phyloP scores from a whole-genome alignment of 2,329 filamentous ascomycete genomes.

The Colletotrichum liaoningense region DNA sequence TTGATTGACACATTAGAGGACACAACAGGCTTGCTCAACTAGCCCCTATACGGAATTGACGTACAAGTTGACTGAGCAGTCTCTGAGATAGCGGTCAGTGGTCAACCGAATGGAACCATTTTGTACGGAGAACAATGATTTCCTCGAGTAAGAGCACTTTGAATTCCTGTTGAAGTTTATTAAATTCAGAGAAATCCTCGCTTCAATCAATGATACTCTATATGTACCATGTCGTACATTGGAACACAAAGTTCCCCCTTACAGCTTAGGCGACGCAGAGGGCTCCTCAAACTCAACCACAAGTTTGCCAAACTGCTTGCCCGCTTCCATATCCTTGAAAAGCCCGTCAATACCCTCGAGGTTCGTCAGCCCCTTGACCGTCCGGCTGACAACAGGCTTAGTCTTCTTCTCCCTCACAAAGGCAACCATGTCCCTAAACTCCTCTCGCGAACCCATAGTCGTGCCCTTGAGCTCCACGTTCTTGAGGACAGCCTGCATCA shows the following conservation, averaged over 20 bases:
- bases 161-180: not conserved
- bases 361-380: constrained; percentile 79
- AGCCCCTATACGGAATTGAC: not conserved
- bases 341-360: constrained; percentile 82
- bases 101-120: not conserved
- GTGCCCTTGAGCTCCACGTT: constrained; percentile 89
- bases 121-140: not conserved
- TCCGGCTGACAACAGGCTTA: constrained; percentile 80
- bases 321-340: constrained; percentile 89
- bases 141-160: not conserved
- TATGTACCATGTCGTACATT: not conserved
- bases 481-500: constrained; percentile 84
- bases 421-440: constrained; percentile 90
- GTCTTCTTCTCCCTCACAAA: constrained; percentile 83
- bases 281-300: constrained; percentile 76
- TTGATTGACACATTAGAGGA: not conserved
- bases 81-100: not conserved
- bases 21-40: not conserved
- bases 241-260: constrained; percentile 25
- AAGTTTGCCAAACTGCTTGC: constrained; percentile 91
- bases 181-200: not conserved
- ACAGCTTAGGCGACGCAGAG: constrained; percentile 54
- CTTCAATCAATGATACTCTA: not conserved
- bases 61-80: not conserved
- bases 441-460: constrained; percentile 91